These are phyloP conservation scores for Coniochaeta sp. DNA, from an alignment of 2,329 filamentous ascomycete species.

Conservation along the genomic window DNA sequence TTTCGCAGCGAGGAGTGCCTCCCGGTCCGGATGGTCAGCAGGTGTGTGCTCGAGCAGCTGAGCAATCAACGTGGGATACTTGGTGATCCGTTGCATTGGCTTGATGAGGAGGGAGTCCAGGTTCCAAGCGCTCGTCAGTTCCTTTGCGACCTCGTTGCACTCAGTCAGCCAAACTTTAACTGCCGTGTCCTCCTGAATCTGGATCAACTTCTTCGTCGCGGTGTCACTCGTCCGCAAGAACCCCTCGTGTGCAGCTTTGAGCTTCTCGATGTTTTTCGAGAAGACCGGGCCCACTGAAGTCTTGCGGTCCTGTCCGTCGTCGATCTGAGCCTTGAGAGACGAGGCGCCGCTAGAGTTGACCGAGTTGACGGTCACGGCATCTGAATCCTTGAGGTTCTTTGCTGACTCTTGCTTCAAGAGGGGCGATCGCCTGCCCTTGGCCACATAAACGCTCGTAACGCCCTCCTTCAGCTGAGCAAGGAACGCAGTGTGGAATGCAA, in stretches of 20 bases:
- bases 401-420: conserved; percentile 29
- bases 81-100: conserved; percentile 88
- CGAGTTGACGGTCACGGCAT: conserved; percentile 25
- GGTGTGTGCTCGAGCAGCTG: conserved; percentile 76
- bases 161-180: conserved; percentile 84
- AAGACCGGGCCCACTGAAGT: conserved; percentile 49
- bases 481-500: conserved; percentile 76
- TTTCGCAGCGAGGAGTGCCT: conserved; percentile 49
- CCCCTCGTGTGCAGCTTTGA: conserved; percentile 54
- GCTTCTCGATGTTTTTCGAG: conserved; percentile 48
- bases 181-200: conserved; percentile 56
- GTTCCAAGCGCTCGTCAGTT: conserved; percentile 91
- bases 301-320: conserved; percentile 44
- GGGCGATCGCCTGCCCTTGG: conserved; percentile 40
- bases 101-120: conserved; percentile 95
- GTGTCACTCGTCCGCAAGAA: conserved; percentile 58
- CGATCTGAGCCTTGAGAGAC: conserved; percentile 34
- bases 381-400: conserved; percentile 19
- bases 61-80: conserved; percentile 82
- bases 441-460: conserved; percentile 70
- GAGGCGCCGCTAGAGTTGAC: conserved; percentile 23
- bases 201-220: conserved; percentile 53
- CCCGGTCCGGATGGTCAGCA: conserved; percentile 74
- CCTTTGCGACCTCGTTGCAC: conserved; percentile 86
- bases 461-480: conserved; percentile 75